Evolutionary conservation across 1,139 yeast species (phyloP).

Genomic region (Suhomyces anneliseae): DNA sequence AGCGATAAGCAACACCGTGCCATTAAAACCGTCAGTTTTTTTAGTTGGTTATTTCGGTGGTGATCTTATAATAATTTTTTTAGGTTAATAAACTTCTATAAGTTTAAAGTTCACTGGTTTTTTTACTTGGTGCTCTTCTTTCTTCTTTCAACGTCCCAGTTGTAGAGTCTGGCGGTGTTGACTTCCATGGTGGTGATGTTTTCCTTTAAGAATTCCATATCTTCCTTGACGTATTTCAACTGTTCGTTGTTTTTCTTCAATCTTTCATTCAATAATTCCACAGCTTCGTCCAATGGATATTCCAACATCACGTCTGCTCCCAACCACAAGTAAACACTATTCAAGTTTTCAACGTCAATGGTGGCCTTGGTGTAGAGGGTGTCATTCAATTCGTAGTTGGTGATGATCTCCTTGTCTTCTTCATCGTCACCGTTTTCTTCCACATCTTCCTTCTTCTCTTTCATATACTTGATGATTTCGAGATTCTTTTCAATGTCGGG

Average conservation of each 20-base stretch:
- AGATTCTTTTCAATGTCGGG: conserved; percentile 89
- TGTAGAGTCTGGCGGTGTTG: conserved; percentile 90
- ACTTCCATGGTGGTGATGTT: conserved; percentile 98
- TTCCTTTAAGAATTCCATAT: conserved; percentile 83
- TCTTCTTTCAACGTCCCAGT: conserved; percentile 93
- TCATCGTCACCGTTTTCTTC: conserved; percentile 23
- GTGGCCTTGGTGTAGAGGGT: conserved; percentile 85
- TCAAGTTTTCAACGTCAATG: conserved; percentile 48
- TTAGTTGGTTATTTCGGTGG: no score
- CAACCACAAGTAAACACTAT: conserved; percentile 80
- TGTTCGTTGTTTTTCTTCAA: conserved; percentile 63
- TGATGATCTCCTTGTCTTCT: conserved; percentile 44
- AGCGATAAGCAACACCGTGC: no score
- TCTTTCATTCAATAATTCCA: conserved; percentile 62
- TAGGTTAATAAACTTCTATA: no score
- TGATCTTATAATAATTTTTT: no score
- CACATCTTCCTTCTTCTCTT: conserved; percentile 39
- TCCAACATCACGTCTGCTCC: conserved; percentile 99
- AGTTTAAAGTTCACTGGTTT: no score
- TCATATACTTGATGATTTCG: conserved; percentile 64
- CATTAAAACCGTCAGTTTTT: no score
- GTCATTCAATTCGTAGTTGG: conserved; percentile 89
- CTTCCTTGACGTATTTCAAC: conserved; percentile 67
- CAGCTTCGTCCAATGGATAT: conserved; percentile 87
- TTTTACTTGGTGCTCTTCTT: conserved; percentile 22